Evolutionary conservation across 768 basidiomycete species (phyloP), one percentile per base, ranked within the genome.

Genomic region (Stropharia rugosoannulata): DNA sequence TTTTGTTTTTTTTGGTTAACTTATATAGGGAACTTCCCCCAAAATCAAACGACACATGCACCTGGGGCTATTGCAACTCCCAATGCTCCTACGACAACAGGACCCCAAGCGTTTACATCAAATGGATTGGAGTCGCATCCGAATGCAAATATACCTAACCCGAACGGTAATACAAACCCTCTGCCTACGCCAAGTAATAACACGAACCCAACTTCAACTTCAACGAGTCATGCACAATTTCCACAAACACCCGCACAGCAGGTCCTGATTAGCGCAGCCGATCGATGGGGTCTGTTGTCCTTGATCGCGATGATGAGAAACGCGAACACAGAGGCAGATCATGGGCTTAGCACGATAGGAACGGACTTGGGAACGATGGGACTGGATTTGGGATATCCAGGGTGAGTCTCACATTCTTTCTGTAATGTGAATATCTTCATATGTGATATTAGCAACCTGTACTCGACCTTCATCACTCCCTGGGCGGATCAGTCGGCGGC

Each of bases 171-270:
- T 43, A 70, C 75, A 45, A 73, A 76, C 66, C 66, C 73, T 10
- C 70, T 72, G 54, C 68, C 74, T 36, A 75, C 66, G 53, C 60
- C 71, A 69, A 64, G 54, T 64, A 54, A 71, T 65, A 56, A 64
- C 65, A 57, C 69, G 53, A 76, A 73, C 49, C 64, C 71, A 43
- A 60, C 68, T 13, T 55, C 74, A 60, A 46, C 62, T 35, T 65
- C 75, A 55, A 66, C 69, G 63, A 65, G 73, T 41, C 73, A 73
- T 47, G 56, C 67, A 39, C 82, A 78, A 59, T 81, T 81, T 70
- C 88, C 92, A 57, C 89, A 92, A 68, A 93, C 92, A 42, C 94
- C 95, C 1, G 93, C 93, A 43, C 92, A 97, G 68, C 95, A 98
- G 72, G 84, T 98, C 13, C 81, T 97, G 40, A 84, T 91, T 62